Conservation (phyloP, 225 moss, liverwort and hornwort species). For the Climacium dendroides region DNA sequence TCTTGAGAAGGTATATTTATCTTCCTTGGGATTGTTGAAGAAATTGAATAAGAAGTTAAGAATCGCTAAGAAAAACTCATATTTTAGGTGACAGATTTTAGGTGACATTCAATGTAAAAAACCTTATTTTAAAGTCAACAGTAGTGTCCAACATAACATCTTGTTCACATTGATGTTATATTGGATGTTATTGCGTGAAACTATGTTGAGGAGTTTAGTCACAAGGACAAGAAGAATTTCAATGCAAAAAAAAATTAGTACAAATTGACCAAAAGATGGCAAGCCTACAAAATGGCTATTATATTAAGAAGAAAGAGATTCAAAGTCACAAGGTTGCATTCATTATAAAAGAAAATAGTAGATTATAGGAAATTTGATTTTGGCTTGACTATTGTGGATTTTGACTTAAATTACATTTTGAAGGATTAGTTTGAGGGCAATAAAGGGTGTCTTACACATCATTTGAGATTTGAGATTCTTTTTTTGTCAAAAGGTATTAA, state of each 20-base stretch:
- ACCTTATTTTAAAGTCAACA: too few species aligned
- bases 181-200: too few species aligned
- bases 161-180: too few species aligned
- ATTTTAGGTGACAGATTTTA: too few species aligned
- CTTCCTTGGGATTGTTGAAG: rapidly evolving
- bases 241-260: not conserved
- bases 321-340: not conserved
- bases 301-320: not conserved
- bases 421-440: not conserved
- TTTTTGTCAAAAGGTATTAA: not conserved
- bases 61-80: too few species aligned
- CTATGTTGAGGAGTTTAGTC: rapidly evolving
- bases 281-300: rapidly evolving
- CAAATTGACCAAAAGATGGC: rapidly evolving
- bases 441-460: rapidly evolving
- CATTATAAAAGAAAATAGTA: not conserved
- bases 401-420: not conserved
- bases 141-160: too few species aligned
- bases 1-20: not conserved
- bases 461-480: not conserved
- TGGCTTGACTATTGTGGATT: not conserved
- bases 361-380: not conserved
- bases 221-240: not conserved
- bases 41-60: not conserved
- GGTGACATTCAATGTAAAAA: too few species aligned